Percentiles rank a stretch among this genome's conserved stretches.
These are phyloP conservation scores for Fusarium nurragi DNA, from an alignment of 2,329 filamentous ascomycete species.

Conservation along the genomic window DNA sequence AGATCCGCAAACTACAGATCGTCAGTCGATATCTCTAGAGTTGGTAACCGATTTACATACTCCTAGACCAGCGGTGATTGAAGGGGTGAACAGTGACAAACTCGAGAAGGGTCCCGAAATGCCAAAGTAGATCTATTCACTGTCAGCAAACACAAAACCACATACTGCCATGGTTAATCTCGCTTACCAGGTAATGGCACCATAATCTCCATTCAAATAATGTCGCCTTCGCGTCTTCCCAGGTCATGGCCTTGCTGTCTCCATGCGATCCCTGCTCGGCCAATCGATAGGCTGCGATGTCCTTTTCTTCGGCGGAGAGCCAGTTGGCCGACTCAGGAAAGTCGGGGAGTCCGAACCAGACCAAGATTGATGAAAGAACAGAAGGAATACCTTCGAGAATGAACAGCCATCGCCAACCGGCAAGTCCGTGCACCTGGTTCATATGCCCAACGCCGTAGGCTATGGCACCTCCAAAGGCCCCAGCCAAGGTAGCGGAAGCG, in stretches of 20 bases:
- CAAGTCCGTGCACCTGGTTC: slow-evolving; percentile 66
- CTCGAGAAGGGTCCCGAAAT: slow-evolving; percentile 64
- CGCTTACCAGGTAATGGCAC: slow-evolving; percentile 62
- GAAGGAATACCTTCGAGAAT: slow-evolving; percentile 71
- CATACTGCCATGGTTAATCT: accelerated
- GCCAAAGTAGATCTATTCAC: slow-evolving; percentile 53
- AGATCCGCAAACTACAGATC: slow-evolving; percentile 45
- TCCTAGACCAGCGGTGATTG: slow-evolving; percentile 62
- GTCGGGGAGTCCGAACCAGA: slow-evolving; percentile 74
- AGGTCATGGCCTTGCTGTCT: slow-evolving; percentile 67
- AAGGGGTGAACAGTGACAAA: slow-evolving; percentile 67
- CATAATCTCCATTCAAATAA: slow-evolving; percentile 72
- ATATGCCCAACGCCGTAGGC: slow-evolving; percentile 76
- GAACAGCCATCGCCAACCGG: slow-evolving; percentile 73
- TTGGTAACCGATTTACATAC: slow-evolving; percentile 6
- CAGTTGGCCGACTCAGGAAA: slow-evolving; percentile 71
- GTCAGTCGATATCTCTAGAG: slow-evolving; percentile 10
- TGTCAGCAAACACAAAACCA: not conserved
- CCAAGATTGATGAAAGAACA: slow-evolving; percentile 65
- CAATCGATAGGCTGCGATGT: slow-evolving; percentile 55
- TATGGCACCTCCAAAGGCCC: slow-evolving; percentile 75
- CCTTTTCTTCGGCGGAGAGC: slow-evolving; percentile 65
- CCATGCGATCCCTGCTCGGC: slow-evolving; percentile 52
- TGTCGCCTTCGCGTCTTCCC: slow-evolving; percentile 73
- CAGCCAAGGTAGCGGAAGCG: slow-evolving; percentile 71